Evolutionary conservation across 371 early-diverging fungal species (phyloP), one percentile per base, ranked within the genome.

Genomic region (Rhizopus delemar): DNA sequence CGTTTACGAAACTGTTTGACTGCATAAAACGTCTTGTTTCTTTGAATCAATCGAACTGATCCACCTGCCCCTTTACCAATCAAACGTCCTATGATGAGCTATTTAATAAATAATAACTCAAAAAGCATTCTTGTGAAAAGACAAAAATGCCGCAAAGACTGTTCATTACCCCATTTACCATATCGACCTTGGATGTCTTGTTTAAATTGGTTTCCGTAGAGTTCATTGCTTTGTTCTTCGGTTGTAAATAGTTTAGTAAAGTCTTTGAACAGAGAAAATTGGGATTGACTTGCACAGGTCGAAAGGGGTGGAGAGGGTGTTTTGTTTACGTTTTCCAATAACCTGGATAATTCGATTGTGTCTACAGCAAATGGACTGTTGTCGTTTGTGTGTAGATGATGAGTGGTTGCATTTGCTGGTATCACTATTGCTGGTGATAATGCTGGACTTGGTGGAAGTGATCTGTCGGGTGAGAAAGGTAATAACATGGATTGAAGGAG

Each of bases 1-100:
- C 87, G 74, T 65, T 84, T 83, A 46, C 91, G 80, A 70, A 94
- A 94, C 71, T 93, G 91, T 62, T 94, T 91, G 63, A 88, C 89
- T 2, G 91, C 91, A 66, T 85, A 87, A 34, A 75, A 68, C 65
- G 81, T 81, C 51, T 79, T 71, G 29, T 77, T 69, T 57, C 82
- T 73, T 46, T 70, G 68, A 22, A 83, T 71, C 35, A 90, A 69
- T 5, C 88, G 78, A 22, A 90, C 91, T 0, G 87, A 84, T 9
- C 91, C 91, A 45, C 90, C 90, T 7, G 88, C 87, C 49, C 90
- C 91, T 56, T 81, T 77, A 43, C 91, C 91, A 48, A 90, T 80
- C 51, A 83, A 81, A 56, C 84, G 86, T 51, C 80, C 83, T 67
- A 74, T 45, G 45, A 53, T 39, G 28, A 62, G 16, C 45, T 46